Evolutionary conservation across 306 rosid species (phyloP).

Genomic region (Hippophae gyantsensis): DNA sequence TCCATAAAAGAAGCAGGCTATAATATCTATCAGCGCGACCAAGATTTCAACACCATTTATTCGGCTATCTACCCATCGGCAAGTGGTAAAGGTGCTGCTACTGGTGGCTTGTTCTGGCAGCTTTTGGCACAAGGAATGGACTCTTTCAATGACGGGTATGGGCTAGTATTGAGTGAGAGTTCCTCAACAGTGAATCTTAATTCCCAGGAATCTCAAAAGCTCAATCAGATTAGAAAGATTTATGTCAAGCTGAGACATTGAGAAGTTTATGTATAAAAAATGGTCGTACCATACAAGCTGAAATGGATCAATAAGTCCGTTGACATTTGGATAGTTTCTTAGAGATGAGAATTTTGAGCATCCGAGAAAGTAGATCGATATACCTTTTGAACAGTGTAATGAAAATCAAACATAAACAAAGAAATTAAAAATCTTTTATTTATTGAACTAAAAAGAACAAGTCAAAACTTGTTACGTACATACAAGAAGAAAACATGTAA

Average conservation of each 20-base stretch:
- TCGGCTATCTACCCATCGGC: constrained; percentile 66
- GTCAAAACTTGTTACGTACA: background rate
- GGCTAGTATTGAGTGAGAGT: constrained; percentile 46
- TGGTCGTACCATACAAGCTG: background rate
- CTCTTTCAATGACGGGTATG: constrained; percentile 72
- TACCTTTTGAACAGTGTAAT: no score
- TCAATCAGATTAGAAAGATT: constrained; percentile 54
- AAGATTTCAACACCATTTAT: constrained; percentile 38
- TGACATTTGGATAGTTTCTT: no score
- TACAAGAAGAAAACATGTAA: constrained; percentile 1
- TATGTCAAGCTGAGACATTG: constrained; percentile 43
- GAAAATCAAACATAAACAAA: no score
- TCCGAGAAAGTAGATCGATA: no score
- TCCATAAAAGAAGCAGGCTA: constrained; percentile 33
- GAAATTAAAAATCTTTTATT: no score
- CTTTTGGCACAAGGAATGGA: constrained; percentile 72
- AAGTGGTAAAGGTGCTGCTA: constrained; percentile 61
- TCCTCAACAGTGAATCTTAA: constrained; percentile 55
- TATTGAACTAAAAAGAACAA: background rate
- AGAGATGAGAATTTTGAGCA: no score
- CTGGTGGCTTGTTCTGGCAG: constrained; percentile 86
- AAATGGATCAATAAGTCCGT: no score
- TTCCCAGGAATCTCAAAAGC: constrained; percentile 53
- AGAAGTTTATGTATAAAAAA: constrained; percentile 53
- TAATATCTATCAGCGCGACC: constrained; percentile 46